A percentile compares a stretch with the other conserved stretches of the same genome.
phyloP scores from a whole-genome alignment of 2,329 filamentous ascomycete species.

The Elsinoe ampelina region DNA sequence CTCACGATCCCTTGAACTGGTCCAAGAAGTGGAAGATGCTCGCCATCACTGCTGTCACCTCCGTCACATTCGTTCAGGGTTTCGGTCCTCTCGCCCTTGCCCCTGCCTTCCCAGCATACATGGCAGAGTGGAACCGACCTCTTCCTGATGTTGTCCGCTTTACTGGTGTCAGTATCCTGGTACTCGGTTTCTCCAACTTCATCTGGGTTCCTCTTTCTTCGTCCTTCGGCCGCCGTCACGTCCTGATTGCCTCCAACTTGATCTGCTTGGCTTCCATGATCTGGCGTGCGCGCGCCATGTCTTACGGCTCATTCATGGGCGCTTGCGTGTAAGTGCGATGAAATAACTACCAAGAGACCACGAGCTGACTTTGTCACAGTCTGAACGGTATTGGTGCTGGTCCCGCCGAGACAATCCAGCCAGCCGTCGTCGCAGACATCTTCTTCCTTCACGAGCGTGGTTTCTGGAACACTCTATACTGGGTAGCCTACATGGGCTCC shows the following conservation, averaged over 20 bases:
- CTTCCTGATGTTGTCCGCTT: conserved; percentile 48
- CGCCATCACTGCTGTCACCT: conserved; percentile 38
- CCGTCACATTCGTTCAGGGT: conserved; percentile 45
- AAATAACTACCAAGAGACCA: no score
- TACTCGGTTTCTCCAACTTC: conserved; percentile 52
- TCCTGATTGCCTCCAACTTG: conserved; percentile 43
- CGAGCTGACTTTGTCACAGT: background rate
- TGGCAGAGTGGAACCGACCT: conserved; percentile 45
- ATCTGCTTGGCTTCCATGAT: conserved; percentile 46
- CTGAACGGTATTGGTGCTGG: conserved; percentile 55
- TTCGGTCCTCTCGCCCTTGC: conserved; percentile 47
- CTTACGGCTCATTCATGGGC: conserved; percentile 56
- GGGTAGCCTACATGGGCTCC: conserved; percentile 53
- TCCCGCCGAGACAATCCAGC: conserved; percentile 53
- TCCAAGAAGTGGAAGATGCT: conserved; percentile 39
- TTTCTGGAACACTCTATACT: conserved; percentile 53
- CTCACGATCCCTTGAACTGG: conserved; percentile 44
- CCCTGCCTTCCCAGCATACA: conserved; percentile 52
- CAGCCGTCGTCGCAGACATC: conserved; percentile 54
- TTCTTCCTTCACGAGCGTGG: conserved; percentile 58
- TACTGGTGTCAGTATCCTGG: conserved; percentile 47
- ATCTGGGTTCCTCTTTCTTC: conserved; percentile 49
- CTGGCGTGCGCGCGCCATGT: conserved; percentile 49
- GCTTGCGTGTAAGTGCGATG: conserved; percentile 32
- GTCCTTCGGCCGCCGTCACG: conserved; percentile 46